Conservation (phyloP, 1,284 basidiomycete species). For the Polyporus tsugae region DNA sequence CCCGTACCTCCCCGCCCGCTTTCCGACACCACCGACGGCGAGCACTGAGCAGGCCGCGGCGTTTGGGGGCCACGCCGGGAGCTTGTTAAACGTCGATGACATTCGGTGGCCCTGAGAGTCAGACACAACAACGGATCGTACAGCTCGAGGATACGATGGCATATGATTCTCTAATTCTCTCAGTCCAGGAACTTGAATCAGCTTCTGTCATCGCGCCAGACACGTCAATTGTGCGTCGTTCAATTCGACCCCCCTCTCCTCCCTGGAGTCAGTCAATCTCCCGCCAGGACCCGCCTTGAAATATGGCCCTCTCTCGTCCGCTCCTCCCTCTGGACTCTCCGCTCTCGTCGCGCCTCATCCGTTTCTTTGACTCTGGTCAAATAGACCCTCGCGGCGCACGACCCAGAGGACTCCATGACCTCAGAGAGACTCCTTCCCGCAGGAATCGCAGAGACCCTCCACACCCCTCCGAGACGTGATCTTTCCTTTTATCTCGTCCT, state of each 20-base stretch:
- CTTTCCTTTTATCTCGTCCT: constrained; percentile 68
- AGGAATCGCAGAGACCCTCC: constrained; percentile 40
- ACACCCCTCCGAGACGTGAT: constrained; percentile 46
- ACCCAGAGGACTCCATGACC: constrained; percentile 25
- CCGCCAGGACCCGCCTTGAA: background rate
- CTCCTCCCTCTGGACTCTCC: background rate
- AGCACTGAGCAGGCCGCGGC: too few species aligned
- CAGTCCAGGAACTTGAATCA: too few species aligned
- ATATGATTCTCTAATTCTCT: too few species aligned
- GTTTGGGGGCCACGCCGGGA: too few species aligned
- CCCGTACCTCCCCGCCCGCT: constrained; percentile 25
- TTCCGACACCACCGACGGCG: background rate
- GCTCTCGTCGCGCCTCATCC: constrained; percentile 21
- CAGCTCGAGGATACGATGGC: too few species aligned
- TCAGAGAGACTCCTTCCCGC: constrained; percentile 35
- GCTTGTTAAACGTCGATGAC: too few species aligned
- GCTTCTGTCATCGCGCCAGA: too few species aligned
- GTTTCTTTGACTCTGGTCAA: constrained; percentile 18
- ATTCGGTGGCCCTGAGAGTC: too few species aligned
- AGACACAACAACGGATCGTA: too few species aligned
- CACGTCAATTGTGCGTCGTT: too few species aligned
- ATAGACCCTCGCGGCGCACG: constrained; percentile 22
- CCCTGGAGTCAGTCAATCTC: too few species aligned
- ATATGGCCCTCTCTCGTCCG: background rate
- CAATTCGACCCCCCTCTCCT: too few species aligned